A percentile compares a stretch with the other conserved stretches of the same genome.
phyloP scores from a whole-genome alignment of 371 early-diverging fungal species.

The Funneliformis caledonium region DNA sequence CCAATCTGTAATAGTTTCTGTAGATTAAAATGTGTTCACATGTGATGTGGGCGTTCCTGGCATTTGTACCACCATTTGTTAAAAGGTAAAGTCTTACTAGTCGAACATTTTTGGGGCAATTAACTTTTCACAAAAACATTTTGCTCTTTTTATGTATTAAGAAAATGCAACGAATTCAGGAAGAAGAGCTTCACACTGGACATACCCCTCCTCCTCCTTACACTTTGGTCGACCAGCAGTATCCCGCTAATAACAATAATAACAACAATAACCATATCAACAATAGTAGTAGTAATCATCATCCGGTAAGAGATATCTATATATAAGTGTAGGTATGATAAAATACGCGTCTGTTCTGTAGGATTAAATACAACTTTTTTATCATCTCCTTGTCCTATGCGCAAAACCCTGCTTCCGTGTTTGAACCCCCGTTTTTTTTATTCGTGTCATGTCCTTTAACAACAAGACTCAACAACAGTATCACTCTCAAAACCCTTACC shows the following conservation, averaged over 20 bases:
- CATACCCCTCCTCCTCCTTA: conserved; percentile 39
- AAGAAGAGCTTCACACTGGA: not conserved
- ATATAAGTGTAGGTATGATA: not conserved
- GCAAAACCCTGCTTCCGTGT: not conserved
- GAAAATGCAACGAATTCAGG: conserved; percentile 37
- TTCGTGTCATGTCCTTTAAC: not conserved
- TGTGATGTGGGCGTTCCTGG: not conserved
- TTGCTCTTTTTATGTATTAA: not conserved
- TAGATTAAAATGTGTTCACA: conserved; percentile 16
- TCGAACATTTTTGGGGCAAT: not conserved
- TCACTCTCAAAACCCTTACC: conserved; percentile 39
- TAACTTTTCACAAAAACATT: not conserved
- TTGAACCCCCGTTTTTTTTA: not conserved
- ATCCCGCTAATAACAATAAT: not conserved
- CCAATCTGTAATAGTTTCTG: conserved; percentile 3
- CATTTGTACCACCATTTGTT: not conserved
- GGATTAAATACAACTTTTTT: not conserved
- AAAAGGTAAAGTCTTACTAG: not conserved
- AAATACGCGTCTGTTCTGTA: not conserved
- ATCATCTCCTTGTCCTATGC: not conserved
- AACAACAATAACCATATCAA: not conserved
- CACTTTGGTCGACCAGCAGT: conserved; percentile 24
- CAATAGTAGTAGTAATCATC: not conserved
- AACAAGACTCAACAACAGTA: conserved; percentile 27
- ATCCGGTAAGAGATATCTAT: not conserved